Evolutionary conservation across 78 protist species (phyloP).

Genomic region (Dictyostelium purpureum): DNA sequence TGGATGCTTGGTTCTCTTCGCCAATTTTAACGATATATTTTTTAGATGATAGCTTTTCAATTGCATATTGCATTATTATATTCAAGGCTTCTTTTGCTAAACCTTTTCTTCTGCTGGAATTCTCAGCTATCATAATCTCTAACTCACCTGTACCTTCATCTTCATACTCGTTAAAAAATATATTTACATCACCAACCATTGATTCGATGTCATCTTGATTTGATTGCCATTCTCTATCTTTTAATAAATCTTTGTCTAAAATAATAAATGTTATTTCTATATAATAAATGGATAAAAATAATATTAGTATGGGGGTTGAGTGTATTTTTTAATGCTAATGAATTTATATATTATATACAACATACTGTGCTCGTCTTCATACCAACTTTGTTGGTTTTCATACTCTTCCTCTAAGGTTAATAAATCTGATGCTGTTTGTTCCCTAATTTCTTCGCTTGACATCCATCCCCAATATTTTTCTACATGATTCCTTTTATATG

Average conservation of each 20-base stretch:
- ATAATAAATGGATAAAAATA: too few species aligned
- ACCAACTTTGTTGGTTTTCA: constrained; percentile 93
- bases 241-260: constrained; percentile 42
- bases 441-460: constrained; percentile 74
- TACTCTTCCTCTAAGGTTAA: constrained; percentile 90
- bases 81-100: constrained; percentile 67
- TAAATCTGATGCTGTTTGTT: constrained; percentile 88
- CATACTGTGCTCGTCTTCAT: constrained; percentile 59
- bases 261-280: constrained; percentile 66
- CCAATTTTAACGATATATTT: constrained; percentile 75
- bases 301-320: too few species aligned
- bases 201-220: not conserved
- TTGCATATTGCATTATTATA: constrained; percentile 83
- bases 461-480: constrained; percentile 93
- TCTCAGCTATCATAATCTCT: constrained; percentile 91
- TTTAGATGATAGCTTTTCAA: not conserved
- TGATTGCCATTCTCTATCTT: not conserved
- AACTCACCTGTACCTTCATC: constrained; percentile 75
- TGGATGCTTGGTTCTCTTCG: constrained; percentile 7
- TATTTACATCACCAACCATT: constrained; percentile 94
- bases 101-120: constrained; percentile 79
- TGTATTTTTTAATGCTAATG: not conserved
- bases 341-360: not conserved
- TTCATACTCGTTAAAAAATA: constrained; percentile 79
- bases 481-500: constrained; percentile 89